Base-by-base conservation (phyloP, 2,329 filamentous ascomycete species). In the Hypoxylon sp. region DNA sequence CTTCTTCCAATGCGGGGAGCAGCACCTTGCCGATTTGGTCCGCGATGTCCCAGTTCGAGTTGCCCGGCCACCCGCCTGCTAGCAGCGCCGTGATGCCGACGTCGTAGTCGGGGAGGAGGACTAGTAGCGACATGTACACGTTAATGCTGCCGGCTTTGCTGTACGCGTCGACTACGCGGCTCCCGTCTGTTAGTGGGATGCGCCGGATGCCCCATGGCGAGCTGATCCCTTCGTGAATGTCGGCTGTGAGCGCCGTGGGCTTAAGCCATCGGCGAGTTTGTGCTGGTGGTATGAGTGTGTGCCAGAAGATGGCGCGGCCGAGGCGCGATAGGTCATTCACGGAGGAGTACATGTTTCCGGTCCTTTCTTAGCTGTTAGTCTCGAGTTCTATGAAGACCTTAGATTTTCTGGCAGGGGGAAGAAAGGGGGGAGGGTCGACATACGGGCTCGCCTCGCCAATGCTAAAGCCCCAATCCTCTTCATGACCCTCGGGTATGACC, bases 331-430 rank as follows among this genome's bases (percentile, higher is more conserved):
- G 74, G 73, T 85, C 84, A 3, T 75, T 74, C 1, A 78, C 71
- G 0, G 81, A 83, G 14, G 83, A 81, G 76, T 81, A 85, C 71
- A 84, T 80, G 66, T 82, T 83, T 1, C 82, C 83, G 1, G 82
- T 77, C 0, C 79, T 81, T 57, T 14, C 35, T 1, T 31, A 17
- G 14, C 13, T 3, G 22, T 69, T 53, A 63, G 59, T 13, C 6
- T 19, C 11, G 1, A 10, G 11, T 19, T n/a, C 8, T 24, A 9
- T 13, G 24, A 11, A 10, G 14, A 3, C 17, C 11, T 2, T 19
- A 11, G 11, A 9, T 22, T 22, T 11, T n/a, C 8, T 44, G 22
- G 26, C n/a, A 9, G 6, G 2, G 6, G 9, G 5, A 13, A 13
- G 37, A 24, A 48, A 44, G 35, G 11, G 9, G n/a, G 33, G 26